Evolutionary conservation across 2,329 filamentous ascomycete genomes (phyloP), one percentile per base, ranked within the genome.

Genomic region (Dryadomyces quercus-mongolicae): DNA sequence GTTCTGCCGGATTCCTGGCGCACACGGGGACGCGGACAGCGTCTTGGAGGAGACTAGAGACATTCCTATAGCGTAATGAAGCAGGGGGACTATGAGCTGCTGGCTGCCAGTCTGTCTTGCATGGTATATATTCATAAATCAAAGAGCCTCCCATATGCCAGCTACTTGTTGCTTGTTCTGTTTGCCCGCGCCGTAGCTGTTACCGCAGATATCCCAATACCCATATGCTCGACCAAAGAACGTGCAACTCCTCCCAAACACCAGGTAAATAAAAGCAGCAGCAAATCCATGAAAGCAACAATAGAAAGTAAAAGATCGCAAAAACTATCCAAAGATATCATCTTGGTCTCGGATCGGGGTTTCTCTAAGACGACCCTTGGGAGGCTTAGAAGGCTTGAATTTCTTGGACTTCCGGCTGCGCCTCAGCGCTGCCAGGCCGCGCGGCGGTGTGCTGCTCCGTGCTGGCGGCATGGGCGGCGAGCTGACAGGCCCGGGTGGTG

Each of bases 1-100:
- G 76, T 79, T 10, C 65, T 84, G 20, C 80, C 81, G 0, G 78
- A 83, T 55, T 75, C 81, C 2, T 88, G 84, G 85, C 75, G 73
- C 55, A 77, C 73, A 31, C 73, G 82, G 59, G 84, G 84, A 1
- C 66, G 74, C 7, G 84, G 84, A 0, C 76, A 80, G 43, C 76
- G 84, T 51, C 69, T 88, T 12, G 84, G 84, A 40, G 60, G 59
- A 74, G 67, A 68, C 25, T 40, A 40, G 36, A 31, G 25, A 5
- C 25, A 31, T 31, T 4, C 25, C 4, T 31, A 31, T 31, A 31
- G 25, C 25, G 8, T 31, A 31, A 31, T 31, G 25, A 31, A 31
- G 25, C 25, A 31, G 25, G 25, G 25, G 4, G 25, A 8, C 25
- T 8, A 31, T 8, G 25, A n/a, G 25, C 25, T 31, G 8, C 25